Evolutionary conservation across 1,284 basidiomycete genomes (phyloP).

Genomic region (Thecaphora thlaspeos): DNA sequence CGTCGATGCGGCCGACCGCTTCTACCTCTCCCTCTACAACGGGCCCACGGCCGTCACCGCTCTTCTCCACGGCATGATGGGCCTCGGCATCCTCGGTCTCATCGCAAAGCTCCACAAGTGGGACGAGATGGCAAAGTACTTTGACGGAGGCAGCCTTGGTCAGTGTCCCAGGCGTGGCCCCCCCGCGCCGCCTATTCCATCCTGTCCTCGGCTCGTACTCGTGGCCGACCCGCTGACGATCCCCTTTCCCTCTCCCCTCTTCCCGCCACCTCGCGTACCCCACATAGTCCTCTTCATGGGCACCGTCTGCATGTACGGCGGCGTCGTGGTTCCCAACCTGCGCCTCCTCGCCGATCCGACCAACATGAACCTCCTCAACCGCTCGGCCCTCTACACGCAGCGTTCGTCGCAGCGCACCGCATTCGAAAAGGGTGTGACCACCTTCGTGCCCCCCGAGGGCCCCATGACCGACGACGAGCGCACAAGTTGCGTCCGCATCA

Average conservation of each 20-base stretch:
- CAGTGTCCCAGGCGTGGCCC: constrained; percentile 2
- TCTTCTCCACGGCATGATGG: constrained; percentile 53
- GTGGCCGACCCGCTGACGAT: too few species aligned
- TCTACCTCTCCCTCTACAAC: constrained; percentile 51
- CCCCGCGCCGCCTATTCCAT: too few species aligned
- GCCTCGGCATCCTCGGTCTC: constrained; percentile 48
- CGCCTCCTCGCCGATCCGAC: constrained; percentile 46
- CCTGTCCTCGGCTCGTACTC: too few species aligned
- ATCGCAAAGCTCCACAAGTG: constrained; percentile 54
- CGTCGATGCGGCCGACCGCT: constrained; percentile 42
- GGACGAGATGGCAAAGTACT: constrained; percentile 56
- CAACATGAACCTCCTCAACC: constrained; percentile 34
- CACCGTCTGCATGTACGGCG: constrained; percentile 52
- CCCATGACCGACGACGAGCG: constrained; percentile 42
- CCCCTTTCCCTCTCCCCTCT: too few species aligned
- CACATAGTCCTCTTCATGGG: constrained; percentile 43
- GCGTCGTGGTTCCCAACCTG: constrained; percentile 49
- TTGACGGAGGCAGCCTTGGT: constrained; percentile 50
- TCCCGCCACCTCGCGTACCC: neutral
- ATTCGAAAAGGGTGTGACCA: constrained; percentile 18
- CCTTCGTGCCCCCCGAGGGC: constrained; percentile 21
- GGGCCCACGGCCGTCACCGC: constrained; percentile 46
- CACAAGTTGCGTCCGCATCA: constrained; percentile 39
- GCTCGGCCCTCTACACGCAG: constrained; percentile 43
- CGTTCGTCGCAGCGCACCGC: constrained; percentile 26